Conservation (phyloP, 1,284 basidiomycete species). For the Pyrrhoderma lamaoense region DNA sequence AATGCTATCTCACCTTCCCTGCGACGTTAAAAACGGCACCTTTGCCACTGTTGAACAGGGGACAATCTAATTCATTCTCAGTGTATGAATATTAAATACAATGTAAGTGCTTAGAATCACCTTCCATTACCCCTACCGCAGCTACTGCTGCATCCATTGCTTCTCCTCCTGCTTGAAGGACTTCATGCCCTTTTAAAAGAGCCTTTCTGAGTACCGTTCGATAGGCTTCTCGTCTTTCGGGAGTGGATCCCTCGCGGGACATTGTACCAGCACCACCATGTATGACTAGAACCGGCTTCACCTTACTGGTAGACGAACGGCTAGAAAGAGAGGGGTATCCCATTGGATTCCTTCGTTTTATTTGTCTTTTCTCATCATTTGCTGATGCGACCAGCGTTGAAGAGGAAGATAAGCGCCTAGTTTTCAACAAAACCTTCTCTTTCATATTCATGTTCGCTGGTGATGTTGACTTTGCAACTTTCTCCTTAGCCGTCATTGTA, state of each 20-base stretch:
- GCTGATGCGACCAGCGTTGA: too few species aligned
- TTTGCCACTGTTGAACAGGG: conserved; percentile 72
- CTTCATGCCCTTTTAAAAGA: conserved; percentile 53
- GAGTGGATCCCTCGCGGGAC: conserved; percentile 50
- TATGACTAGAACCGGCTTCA: conserved; percentile 47
- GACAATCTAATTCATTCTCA: conserved; percentile 46
- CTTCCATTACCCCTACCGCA: conserved; percentile 68
- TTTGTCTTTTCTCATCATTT: too few species aligned
- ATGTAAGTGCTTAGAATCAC: conserved; percentile 29
- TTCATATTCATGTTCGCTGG: too few species aligned
- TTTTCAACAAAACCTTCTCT: too few species aligned
- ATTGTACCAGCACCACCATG: conserved; percentile 77
- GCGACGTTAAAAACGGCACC: conserved; percentile 75
- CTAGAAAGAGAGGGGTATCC: background rate
- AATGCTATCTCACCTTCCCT: conserved; percentile 51
- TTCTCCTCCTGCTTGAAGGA: conserved; percentile 60
- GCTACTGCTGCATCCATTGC: conserved; percentile 79
- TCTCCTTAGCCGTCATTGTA: too few species aligned
- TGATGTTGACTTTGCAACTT: too few species aligned
- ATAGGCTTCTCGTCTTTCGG: conserved; percentile 53
- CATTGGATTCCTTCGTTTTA: too few species aligned
- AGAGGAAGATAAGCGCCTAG: too few species aligned
- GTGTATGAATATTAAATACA: background rate
- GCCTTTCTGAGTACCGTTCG: conserved; percentile 47
- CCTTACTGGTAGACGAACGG: conserved; percentile 30